phyloP scores from a whole-genome alignment of 148 eudicot genomes.

The Rhododendron molle region DNA sequence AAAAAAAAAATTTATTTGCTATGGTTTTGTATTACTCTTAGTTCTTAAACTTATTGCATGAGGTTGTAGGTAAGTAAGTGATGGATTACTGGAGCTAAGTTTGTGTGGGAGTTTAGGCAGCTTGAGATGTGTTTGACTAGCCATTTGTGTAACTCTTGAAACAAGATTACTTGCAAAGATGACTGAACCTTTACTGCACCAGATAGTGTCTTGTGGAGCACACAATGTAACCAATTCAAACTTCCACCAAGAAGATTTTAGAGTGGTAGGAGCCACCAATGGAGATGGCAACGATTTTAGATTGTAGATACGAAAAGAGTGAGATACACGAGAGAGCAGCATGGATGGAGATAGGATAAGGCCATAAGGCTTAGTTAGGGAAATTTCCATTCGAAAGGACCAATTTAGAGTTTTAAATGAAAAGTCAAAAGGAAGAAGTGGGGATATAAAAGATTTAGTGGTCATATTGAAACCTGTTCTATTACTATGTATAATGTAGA shows the following conservation, averaged over 20 bases:
- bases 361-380: not conserved
- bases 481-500: not conserved
- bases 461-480: not conserved
- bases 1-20: no score
- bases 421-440: no score
- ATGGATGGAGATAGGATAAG: not conserved
- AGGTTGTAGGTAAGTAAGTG: not conserved
- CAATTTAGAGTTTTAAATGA: not conserved
- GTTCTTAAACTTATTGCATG: not conserved
- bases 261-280: not conserved
- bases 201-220: not conserved
- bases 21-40: not conserved
- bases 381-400: not conserved
- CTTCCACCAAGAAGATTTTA: not conserved
- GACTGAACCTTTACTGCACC: not conserved
- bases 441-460: no score
- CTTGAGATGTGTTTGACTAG: not conserved
- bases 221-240: not conserved
- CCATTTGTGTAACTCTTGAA: not conserved
- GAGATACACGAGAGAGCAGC: not conserved
- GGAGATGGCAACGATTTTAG: not conserved
- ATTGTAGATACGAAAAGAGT: not conserved
- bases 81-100: not conserved
- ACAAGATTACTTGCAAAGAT: not conserved
- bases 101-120: not conserved